phyloP scores from a whole-genome alignment of 2,329 filamentous ascomycete species.

The Ophiostoma triangulosporum region DNA sequence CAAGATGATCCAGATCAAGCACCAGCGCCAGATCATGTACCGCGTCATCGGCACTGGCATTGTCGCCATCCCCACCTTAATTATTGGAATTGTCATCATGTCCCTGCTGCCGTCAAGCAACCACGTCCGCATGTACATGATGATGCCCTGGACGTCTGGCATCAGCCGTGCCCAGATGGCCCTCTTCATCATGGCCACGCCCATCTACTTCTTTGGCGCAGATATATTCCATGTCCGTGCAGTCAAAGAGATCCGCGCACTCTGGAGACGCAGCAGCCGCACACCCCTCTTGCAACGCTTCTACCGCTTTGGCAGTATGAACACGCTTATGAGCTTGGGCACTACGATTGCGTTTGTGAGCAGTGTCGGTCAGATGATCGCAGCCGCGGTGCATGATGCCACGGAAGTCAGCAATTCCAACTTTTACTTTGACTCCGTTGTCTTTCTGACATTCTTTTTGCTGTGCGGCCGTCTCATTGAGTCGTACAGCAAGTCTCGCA shows the following conservation, averaged over 20 bases:
- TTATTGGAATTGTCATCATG: constrained; percentile 89
- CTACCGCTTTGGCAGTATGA: constrained; percentile 94
- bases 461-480: constrained; percentile 64
- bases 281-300: constrained; percentile 63
- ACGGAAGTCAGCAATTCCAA: constrained; percentile 32
- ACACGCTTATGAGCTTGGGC: constrained; percentile 79
- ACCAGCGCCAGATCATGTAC: constrained; percentile 53
- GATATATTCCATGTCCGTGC: constrained; percentile 74
- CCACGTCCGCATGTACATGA: constrained; percentile 48
- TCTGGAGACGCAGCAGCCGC: constrained; percentile 66
- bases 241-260: constrained; percentile 59
- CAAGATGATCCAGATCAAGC: constrained; percentile 53
- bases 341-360: constrained; percentile 80
- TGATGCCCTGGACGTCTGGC: constrained; percentile 56
- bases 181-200: constrained; percentile 68
- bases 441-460: constrained; percentile 82
- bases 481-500: constrained; percentile 82
- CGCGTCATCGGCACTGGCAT: constrained; percentile 58
- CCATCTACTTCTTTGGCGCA: constrained; percentile 75
- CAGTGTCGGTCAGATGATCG: constrained; percentile 65
- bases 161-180: constrained; percentile 67
- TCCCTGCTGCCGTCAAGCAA: constrained; percentile 53
- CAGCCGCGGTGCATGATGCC: constrained; percentile 34
- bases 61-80: constrained; percentile 66
- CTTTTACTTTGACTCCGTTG: constrained; percentile 84